These are phyloP conservation scores for Tanozyma kutaoensis DNA, from an alignment of 805 yeast species.

Conservation along the genomic window DNA sequence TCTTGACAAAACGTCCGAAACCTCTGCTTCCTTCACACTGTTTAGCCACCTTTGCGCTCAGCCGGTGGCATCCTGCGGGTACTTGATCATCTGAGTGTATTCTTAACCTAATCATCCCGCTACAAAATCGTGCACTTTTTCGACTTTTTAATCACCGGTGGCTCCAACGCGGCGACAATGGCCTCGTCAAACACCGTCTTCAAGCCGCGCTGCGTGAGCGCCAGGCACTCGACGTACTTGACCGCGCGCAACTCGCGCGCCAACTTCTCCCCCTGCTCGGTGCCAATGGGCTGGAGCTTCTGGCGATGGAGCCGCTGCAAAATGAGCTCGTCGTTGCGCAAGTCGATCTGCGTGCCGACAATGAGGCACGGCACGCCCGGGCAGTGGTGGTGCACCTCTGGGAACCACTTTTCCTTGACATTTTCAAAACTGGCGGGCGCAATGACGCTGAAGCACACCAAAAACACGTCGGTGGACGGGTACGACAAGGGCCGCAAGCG, in stretches of 20 bases:
- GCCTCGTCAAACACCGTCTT: slow-evolving; percentile 98
- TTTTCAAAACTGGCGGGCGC: slow-evolving; percentile 96
- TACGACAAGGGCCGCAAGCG: slow-evolving; percentile 91
- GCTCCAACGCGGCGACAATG: slow-evolving; percentile 94
- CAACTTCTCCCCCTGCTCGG: slow-evolving; percentile 81
- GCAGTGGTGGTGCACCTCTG: slow-evolving; percentile 92
- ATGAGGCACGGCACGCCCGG: slow-evolving; percentile 97
- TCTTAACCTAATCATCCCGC: too few species aligned
- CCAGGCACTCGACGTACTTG: slow-evolving; percentile 95
- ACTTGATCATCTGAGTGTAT: too few species aligned
- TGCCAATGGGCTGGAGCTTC: slow-evolving; percentile 72
- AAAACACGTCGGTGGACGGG: slow-evolving; percentile 93
- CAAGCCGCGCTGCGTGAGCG: slow-evolving; percentile 91
- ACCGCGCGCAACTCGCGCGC: slow-evolving; percentile 94
- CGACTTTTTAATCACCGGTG: slow-evolving; percentile 73
- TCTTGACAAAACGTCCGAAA: too few species aligned
- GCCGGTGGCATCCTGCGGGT: too few species aligned
- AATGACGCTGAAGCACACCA: slow-evolving; percentile 92
- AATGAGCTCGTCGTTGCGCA: slow-evolving; percentile 86
- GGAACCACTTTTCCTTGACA: slow-evolving; percentile 97
- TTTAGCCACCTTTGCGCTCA: too few species aligned
- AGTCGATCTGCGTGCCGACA: slow-evolving; percentile 94
- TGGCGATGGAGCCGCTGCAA: slow-evolving; percentile 85
- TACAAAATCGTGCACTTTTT: slow-evolving; percentile 82
- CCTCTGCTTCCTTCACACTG: too few species aligned